These are phyloP conservation scores for Rhizopogon roseolus DNA, from an alignment of 768 basidiomycete genomes.

Conservation along the genomic window DNA sequence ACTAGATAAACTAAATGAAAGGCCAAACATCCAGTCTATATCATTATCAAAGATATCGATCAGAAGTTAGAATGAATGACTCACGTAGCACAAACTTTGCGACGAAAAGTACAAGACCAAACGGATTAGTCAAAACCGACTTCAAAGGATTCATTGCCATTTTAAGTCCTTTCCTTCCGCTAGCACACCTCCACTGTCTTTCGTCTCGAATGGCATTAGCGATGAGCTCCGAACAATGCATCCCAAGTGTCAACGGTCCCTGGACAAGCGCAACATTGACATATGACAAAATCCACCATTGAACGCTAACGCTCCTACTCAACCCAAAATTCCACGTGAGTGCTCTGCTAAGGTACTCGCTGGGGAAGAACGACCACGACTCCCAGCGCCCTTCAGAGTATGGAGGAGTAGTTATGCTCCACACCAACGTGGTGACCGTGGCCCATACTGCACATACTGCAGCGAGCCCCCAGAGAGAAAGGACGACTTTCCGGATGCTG, in stretches of 20 bases:
- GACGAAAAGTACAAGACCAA: conserved; percentile 12
- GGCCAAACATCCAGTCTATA: conserved; percentile 28
- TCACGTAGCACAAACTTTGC: conserved; percentile 21
- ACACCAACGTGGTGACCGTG: too few relatives aligned
- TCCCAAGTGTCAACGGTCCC: conserved; percentile 16
- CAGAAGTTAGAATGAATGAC: conserved; percentile 1
- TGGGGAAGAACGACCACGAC: conserved; percentile 16
- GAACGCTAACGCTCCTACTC: conserved; percentile 17
- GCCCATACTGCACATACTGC: conserved; percentile 11
- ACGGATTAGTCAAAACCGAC: conserved; percentile 12
- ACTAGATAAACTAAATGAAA: too few relatives aligned
- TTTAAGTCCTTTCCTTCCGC: conserved; percentile 9
- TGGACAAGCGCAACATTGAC: too few relatives aligned
- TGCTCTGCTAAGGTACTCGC: too few relatives aligned
- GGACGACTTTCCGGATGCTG: conserved; percentile 14
- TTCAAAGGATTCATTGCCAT: too few relatives aligned
- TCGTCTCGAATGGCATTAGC: conserved; percentile 25
- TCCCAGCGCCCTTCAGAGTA: conserved; percentile 14
- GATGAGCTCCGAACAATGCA: conserved; percentile 24
- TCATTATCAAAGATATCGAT: not conserved
- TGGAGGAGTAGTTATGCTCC: too few relatives aligned
- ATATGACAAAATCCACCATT: conserved; percentile 10
- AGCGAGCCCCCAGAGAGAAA: conserved; percentile 17
- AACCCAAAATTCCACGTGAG: too few relatives aligned
- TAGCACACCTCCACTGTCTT: conserved; percentile 18